Conservation (phyloP, 257 asterid genomes). For the Solanum chiquidenum region DNA sequence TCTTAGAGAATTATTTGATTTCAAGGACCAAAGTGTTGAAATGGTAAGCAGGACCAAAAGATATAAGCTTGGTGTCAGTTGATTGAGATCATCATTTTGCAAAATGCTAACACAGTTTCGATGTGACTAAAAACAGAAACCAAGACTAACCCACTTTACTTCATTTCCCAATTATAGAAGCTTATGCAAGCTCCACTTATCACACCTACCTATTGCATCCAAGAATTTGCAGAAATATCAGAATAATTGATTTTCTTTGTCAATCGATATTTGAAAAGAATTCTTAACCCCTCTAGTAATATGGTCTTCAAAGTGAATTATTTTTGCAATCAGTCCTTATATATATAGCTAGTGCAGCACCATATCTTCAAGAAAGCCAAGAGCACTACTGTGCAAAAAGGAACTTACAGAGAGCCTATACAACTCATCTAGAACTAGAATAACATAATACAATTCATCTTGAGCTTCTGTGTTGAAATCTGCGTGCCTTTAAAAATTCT, state of each 20-base stretch:
- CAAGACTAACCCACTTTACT: conserved; percentile 75
- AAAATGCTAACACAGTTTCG: conserved; percentile 48
- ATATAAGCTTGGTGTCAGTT: neutral
- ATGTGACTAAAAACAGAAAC: conserved; percentile 75
- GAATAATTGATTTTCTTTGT: neutral
- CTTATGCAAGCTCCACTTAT: conserved; percentile 57
- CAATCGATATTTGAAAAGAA: neutral
- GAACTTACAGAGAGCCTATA: neutral
- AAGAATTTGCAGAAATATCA: neutral
- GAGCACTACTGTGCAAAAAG: neutral
- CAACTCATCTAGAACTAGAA: neutral
- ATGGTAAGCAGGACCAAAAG: neutral
- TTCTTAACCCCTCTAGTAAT: neutral
- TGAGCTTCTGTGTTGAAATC: neutral
- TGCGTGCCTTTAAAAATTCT: neutral
- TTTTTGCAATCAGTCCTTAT: neutral
- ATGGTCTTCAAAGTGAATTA: neutral
- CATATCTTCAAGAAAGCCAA: neutral
- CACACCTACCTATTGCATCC: conserved; percentile 38
- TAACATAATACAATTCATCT: neutral
- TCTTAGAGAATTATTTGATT: neutral
- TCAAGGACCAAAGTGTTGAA: neutral
- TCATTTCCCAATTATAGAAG: conserved; percentile 83
- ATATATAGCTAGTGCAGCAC: neutral
- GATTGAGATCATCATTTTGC: neutral